These are phyloP conservation scores for Zygosaccharomyces pseudobailii DNA, from an alignment of 1,139 yeast genomes.

Conservation along the genomic window DNA sequence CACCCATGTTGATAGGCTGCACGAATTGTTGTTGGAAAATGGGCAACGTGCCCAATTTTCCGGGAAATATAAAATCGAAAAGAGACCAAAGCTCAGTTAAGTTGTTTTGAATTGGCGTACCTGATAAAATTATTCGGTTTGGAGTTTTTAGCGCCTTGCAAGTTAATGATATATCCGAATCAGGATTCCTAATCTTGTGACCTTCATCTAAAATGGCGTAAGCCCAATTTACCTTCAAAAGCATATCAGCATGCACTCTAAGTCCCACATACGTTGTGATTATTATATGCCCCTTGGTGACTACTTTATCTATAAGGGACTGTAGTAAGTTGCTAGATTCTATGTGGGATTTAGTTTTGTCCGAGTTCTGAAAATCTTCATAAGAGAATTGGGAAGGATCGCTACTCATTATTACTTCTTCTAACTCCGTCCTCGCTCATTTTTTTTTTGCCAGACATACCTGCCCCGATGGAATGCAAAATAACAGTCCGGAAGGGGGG, in stretches of 20 bases:
- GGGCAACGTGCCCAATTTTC: constrained; percentile 88
- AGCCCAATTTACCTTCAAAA: constrained; percentile 78
- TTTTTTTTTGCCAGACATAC: constrained; percentile 51
- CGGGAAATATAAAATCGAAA: constrained; percentile 93
- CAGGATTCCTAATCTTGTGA: constrained; percentile 93
- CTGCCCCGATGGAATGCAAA: constrained; percentile 88
- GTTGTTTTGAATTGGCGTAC: constrained; percentile 95
- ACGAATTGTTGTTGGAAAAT: constrained; percentile 91
- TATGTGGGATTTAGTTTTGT: constrained; percentile 25
- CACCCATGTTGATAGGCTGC: constrained; percentile 92
- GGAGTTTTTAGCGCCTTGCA: constrained; percentile 80
- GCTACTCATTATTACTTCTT: constrained; percentile 40
- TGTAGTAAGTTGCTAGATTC: constrained; percentile 29
- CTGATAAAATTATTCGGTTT: constrained; percentile 81
- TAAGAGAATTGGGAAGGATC: constrained; percentile 44
- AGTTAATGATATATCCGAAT: constrained; percentile 77
- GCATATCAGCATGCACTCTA: constrained; percentile 63
- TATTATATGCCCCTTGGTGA: constrained; percentile 65
- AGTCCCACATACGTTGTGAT: constrained; percentile 92
- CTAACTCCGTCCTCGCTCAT: constrained; percentile 42
- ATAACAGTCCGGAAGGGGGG: constrained; percentile 86
- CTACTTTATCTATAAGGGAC: constrained; percentile 33
- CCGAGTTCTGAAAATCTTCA: constrained; percentile 28
- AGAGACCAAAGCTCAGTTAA: constrained; percentile 88
- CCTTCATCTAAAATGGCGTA: constrained; percentile 93